phyloP scores from a whole-genome alignment of 805 yeast genomes.

The Lachancea quebecensis region DNA sequence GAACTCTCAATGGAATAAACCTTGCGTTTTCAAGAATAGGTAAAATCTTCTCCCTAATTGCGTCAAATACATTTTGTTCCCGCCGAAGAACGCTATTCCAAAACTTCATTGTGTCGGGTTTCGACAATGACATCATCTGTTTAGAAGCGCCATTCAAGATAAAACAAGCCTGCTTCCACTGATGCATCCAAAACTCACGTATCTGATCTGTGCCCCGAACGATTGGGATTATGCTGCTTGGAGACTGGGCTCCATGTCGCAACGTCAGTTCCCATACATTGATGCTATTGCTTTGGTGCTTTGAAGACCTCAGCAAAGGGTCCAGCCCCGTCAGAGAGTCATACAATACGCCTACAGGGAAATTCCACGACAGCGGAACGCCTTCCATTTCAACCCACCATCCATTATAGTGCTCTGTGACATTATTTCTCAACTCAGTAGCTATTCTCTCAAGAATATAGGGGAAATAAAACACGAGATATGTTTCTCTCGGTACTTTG shows the following conservation, averaged over 20 bases:
- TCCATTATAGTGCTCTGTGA: constrained; percentile 17
- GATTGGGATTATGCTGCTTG: constrained; percentile 40
- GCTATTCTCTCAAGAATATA: constrained; percentile 36
- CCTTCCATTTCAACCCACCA: constrained; percentile 67
- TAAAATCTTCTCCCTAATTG: constrained; percentile 17
- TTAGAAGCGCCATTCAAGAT: constrained; percentile 73
- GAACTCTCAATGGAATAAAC: constrained; percentile 44
- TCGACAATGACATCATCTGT: constrained; percentile 69
- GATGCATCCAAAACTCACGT: constrained; percentile 59
- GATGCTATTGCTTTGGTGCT: constrained; percentile 11
- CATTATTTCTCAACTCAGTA: constrained; percentile 27
- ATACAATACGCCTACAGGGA: constrained; percentile 64
- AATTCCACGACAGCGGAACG: constrained; percentile 67
- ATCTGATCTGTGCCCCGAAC: constrained; percentile 31
- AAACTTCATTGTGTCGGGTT: constrained; percentile 47
- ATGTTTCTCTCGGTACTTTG: constrained; percentile 40
- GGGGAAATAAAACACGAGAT: constrained; percentile 40
- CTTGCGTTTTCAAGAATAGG: constrained; percentile 16
- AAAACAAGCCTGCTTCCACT: constrained; percentile 74
- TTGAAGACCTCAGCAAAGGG: constrained; percentile 15
- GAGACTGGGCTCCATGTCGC: constrained; percentile 35
- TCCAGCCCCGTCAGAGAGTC: constrained; percentile 44
- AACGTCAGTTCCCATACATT: constrained; percentile 44
- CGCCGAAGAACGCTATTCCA: constrained; percentile 45
- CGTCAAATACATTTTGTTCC: constrained; percentile 17